A percentile compares a stretch with the other conserved stretches of the same genome.
phyloP scores from a whole-genome alignment of 257 asterid species.

The Datura wrightii region DNA sequence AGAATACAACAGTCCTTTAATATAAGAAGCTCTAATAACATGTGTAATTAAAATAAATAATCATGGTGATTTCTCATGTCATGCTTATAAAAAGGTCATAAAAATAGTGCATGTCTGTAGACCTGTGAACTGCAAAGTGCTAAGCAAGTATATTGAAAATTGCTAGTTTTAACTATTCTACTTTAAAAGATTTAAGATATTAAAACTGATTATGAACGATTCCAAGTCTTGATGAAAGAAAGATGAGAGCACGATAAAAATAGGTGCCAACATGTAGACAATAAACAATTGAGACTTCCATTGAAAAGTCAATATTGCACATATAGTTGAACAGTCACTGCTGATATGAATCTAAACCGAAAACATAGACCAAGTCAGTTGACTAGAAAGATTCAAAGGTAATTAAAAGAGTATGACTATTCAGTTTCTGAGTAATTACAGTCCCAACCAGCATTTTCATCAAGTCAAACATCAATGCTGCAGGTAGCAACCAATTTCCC shows the following conservation, averaged over 20 bases:
- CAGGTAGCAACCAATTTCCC: background rate
- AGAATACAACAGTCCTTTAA: conserved; percentile 1
- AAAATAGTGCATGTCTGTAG: background rate
- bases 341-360: background rate
- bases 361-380: conserved; percentile 32
- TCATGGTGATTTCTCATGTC: background rate
- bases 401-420: background rate
- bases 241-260: background rate
- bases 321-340: conserved; percentile 19
- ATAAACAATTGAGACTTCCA: conserved; percentile 7
- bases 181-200: background rate
- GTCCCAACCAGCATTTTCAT: conserved; percentile 3
- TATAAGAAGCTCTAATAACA: background rate
- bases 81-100: background rate
- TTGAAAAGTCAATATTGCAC: conserved; percentile 15
- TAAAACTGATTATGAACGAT: background rate
- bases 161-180: background rate
- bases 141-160: background rate
- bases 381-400: conserved; percentile 1
- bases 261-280: conserved; percentile 28
- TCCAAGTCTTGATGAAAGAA: background rate
- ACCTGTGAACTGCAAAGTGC: background rate
- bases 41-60: conserved; percentile 4
- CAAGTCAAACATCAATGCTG: conserved; percentile 16
- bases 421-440: background rate